phyloP scores from a whole-genome alignment of 225 moss, liverwort and hornwort genomes.

The Physcomitrellopsis africana region DNA sequence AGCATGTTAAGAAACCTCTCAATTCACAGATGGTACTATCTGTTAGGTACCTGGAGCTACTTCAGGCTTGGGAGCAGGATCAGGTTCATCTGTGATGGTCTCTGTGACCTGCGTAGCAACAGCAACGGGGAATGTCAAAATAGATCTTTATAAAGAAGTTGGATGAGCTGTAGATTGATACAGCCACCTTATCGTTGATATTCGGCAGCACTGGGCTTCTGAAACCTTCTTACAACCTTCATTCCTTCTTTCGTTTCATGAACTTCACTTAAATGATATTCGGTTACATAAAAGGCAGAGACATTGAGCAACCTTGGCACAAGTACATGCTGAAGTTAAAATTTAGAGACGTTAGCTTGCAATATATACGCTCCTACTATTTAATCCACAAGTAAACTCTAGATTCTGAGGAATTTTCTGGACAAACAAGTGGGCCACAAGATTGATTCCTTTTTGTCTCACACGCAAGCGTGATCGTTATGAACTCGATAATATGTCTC shows the following conservation, averaged over 20 bases:
- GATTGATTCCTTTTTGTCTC: too few species aligned
- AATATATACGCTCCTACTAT: too few species aligned
- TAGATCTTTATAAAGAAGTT: not conserved
- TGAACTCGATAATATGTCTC: too few species aligned
- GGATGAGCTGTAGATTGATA: conserved; percentile 3
- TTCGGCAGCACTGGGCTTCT: conserved; percentile 16
- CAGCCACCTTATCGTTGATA: not conserved
- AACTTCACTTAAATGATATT: conserved; percentile 11
- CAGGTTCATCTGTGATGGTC: conserved; percentile 59
- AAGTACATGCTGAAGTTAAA: conserved; percentile 7
- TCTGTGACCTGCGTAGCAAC: conserved; percentile 48
- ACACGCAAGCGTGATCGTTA: too few species aligned
- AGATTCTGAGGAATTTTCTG: too few species aligned
- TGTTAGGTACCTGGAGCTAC: conserved; percentile 47
- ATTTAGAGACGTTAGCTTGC: not conserved
- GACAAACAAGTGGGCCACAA: too few species aligned
- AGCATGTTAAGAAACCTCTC: not conserved
- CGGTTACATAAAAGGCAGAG: conserved; percentile 6
- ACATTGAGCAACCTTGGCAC: not conserved
- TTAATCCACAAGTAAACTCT: too few species aligned
- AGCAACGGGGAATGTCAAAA: conserved; percentile 25
- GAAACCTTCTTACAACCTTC: conserved; percentile 12
- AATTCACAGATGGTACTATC: not conserved
- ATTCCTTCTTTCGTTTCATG: conserved; percentile 15
- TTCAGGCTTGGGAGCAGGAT: conserved; percentile 53